phyloP scores from a whole-genome alignment of 2,329 filamentous ascomycete species.

The Macroventuria anomochaeta region DNA sequence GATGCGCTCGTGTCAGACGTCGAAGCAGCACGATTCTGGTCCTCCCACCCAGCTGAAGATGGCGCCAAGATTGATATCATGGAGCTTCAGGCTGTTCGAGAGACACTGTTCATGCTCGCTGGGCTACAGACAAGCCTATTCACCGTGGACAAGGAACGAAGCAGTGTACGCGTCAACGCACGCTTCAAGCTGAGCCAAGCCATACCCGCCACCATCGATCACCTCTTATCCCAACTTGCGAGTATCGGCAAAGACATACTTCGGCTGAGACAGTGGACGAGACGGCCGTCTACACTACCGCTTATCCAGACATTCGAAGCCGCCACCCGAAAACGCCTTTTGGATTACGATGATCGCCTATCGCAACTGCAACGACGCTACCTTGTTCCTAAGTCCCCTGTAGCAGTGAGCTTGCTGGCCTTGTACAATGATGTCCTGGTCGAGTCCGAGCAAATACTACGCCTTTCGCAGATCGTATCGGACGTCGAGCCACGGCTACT shows the following conservation, averaged over 20 bases:
- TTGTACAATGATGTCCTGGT: conserved; percentile 65
- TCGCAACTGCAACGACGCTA: conserved; percentile 67
- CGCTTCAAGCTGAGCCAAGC: conserved; percentile 51
- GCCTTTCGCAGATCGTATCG: conserved; percentile 68
- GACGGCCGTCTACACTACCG: conserved; percentile 41
- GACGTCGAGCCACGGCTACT: conserved; percentile 55
- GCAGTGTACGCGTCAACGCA: conserved; percentile 43
- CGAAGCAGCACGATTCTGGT: conserved; percentile 58
- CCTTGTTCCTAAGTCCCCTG: conserved; percentile 60
- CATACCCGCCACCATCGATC: conserved; percentile 41
- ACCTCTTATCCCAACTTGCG: conserved; percentile 55
- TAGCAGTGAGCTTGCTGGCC: conserved; percentile 70
- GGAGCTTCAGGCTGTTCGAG: conserved; percentile 76
- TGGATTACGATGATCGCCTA: conserved; percentile 64
- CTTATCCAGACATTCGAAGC: conserved; percentile 73
- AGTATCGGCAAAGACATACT: conserved; percentile 57
- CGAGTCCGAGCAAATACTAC: conserved; percentile 62
- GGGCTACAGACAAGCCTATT: conserved; percentile 80
- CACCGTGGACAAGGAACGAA: conserved; percentile 39
- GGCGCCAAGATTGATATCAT: conserved; percentile 56
- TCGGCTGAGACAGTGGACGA: conserved; percentile 58
- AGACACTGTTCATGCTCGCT: conserved; percentile 83
- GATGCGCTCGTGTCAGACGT: conserved; percentile 47
- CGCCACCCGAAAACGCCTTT: conserved; percentile 64
- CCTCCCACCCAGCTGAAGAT: conserved; percentile 14